Percentiles rank a stretch among this genome's conserved stretches.
These are phyloP conservation scores for Penicillium lagena DNA, from an alignment of 495 filamentous ascomycete genomes.

Conservation along the genomic window DNA sequence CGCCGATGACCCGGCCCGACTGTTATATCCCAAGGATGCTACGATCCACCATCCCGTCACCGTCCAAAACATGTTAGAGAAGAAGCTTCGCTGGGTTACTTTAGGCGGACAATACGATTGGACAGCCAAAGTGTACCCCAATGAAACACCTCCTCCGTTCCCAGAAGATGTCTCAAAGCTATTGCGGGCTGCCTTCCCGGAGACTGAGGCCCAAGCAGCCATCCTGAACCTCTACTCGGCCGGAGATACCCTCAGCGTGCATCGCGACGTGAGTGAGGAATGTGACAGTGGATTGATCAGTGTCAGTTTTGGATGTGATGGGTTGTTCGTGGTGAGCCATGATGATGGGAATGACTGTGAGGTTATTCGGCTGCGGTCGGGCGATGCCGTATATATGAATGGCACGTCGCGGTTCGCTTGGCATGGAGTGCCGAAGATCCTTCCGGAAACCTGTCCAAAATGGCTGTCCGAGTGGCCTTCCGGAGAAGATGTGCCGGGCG, in stretches of 20 bases:
- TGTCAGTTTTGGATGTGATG: conserved; percentile 83
- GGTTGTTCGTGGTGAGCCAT: conserved; percentile 56
- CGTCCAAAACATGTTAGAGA: conserved; percentile 57
- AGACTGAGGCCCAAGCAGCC: conserved; percentile 72
- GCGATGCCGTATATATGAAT: conserved; percentile 79
- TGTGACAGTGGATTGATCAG: conserved; percentile 70
- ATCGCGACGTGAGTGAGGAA: conserved; percentile 85
- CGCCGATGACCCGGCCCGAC: conserved; percentile 25
- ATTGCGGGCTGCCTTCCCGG: conserved; percentile 59
- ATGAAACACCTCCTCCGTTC: conserved; percentile 58
- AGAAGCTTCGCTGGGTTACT: conserved; percentile 86
- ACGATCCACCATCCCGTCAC: conserved; percentile 61
- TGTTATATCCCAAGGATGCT: conserved; percentile 57
- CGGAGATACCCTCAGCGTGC: conserved; percentile 79
- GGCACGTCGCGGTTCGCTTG: conserved; percentile 76
- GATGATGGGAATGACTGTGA: conserved; percentile 41
- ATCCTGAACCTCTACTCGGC: conserved; percentile 89
- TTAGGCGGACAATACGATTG: conserved; percentile 93
- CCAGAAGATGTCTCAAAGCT: conserved; percentile 64
- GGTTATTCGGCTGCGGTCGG: conserved; percentile 64
- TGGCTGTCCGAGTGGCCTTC: conserved; percentile 71
- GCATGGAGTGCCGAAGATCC: conserved; percentile 85
- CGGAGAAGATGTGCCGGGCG: conserved; percentile 16
- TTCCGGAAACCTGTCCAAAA: conserved; percentile 68
- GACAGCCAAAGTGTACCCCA: conserved; percentile 76